Percentiles rank a stretch among this genome's conserved stretches.
Conservation (phyloP, 805 yeast genomes). For the Candida schatavii region DNA sequence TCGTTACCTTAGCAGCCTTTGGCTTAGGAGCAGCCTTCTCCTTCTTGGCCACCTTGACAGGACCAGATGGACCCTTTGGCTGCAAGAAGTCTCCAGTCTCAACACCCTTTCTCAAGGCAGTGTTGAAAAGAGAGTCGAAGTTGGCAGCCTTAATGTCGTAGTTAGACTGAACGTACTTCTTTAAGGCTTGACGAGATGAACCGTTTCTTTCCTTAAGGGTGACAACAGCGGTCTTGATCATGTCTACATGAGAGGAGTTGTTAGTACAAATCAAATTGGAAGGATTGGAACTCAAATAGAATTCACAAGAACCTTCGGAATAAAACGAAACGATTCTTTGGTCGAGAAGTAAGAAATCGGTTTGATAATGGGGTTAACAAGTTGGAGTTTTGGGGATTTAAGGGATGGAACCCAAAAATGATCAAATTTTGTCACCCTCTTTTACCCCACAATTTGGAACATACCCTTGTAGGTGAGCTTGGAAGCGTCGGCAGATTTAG, state of each 20-base stretch:
- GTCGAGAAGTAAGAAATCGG: background rate
- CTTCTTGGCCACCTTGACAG: conserved; percentile 63
- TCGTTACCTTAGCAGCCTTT: conserved; percentile 10
- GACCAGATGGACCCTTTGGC: conserved; percentile 90
- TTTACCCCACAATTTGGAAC: conserved; percentile 14
- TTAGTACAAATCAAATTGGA: no score
- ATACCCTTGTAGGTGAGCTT: conserved; percentile 49
- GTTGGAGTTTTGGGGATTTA: background rate
- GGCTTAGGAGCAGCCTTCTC: conserved; percentile 26
- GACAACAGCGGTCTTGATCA: conserved; percentile 65
- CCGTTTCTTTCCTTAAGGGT: conserved; percentile 80
- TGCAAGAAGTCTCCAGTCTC: conserved; percentile 71
- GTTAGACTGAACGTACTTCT: conserved; percentile 72
- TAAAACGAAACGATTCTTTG: background rate
- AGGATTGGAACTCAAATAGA: no score
- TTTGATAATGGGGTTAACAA: background rate
- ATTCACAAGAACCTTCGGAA: no score
- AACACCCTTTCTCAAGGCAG: conserved; percentile 79
- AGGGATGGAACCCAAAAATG: no score
- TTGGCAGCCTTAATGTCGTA: conserved; percentile 55
- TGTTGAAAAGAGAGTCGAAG: conserved; percentile 74
- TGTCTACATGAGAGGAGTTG: conserved; percentile 34
- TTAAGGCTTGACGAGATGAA: conserved; percentile 82
- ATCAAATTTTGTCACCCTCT: no score
- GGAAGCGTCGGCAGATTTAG: conserved; percentile 21